phyloP scores from a whole-genome alignment of 2,329 filamentous ascomycete genomes.

The Alternaria dauci region DNA sequence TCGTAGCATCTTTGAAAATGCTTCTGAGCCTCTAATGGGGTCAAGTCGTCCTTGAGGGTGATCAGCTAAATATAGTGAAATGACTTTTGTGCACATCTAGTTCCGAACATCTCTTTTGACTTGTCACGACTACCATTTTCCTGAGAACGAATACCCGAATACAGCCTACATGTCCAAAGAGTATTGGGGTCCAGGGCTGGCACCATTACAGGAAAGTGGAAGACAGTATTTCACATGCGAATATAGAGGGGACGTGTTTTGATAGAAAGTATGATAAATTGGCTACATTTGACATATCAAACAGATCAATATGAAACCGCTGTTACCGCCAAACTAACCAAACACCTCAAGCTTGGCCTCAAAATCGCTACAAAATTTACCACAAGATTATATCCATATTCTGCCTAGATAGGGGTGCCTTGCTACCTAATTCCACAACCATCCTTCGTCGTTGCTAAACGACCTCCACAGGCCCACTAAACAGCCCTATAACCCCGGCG shows the following conservation, averaged over 20 bases:
- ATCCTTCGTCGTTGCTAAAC: background rate
- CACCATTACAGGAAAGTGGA: background rate
- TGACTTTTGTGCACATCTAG: background rate
- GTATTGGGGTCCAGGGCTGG: background rate
- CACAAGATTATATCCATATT: background rate
- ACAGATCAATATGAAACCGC: background rate
- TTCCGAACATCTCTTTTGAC: no score
- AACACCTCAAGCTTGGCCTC: background rate
- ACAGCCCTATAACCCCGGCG: constrained; percentile 2
- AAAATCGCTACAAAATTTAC: background rate
- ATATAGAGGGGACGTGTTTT: background rate
- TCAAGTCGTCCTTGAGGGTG: background rate
- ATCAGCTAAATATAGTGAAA: background rate
- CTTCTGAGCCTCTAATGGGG: background rate
- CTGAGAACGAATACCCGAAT: background rate
- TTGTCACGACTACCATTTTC: background rate
- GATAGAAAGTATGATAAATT: background rate
- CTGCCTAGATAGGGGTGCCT: background rate
- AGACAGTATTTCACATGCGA: background rate
- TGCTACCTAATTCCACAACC: background rate
- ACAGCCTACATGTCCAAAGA: background rate
- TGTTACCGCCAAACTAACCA: background rate
- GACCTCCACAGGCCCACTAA: background rate
- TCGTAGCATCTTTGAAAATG: background rate
- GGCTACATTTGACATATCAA: background rate